phyloP scores from a whole-genome alignment of 352 stramenopile genomes.

The Phytophthora sp. region DNA sequence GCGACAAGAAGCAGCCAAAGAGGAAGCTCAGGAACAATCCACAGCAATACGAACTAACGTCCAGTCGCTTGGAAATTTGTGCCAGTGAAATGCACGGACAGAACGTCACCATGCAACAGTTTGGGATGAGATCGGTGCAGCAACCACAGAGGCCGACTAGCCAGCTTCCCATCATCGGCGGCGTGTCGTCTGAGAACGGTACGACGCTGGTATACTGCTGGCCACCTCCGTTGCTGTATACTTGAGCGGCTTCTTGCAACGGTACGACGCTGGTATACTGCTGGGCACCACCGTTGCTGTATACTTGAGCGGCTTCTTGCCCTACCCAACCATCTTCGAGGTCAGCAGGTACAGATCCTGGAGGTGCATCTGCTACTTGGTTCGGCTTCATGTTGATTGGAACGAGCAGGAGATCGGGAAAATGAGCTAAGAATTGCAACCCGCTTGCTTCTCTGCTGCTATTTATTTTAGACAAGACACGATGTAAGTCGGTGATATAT shows the following conservation, averaged over 20 bases:
- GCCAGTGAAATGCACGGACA: slow-evolving; percentile 47
- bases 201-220: slow-evolving; percentile 31
- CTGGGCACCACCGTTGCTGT: slow-evolving; percentile 18
- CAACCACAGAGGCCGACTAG: slow-evolving; percentile 28
- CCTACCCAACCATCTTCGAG: slow-evolving; percentile 30
- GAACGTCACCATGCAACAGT: slow-evolving; percentile 45
- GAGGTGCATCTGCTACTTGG: slow-evolving; percentile 23
- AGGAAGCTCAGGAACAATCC: slow-evolving; percentile 22
- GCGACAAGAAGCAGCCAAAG: slow-evolving; percentile 25
- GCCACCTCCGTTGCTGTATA: slow-evolving; percentile 11
- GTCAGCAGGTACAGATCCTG: slow-evolving; percentile 20
- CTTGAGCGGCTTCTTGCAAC: slow-evolving; percentile 20
- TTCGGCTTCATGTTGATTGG: slow-evolving; percentile 20
- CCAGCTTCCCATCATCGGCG: slow-evolving; percentile 34
- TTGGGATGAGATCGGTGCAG: slow-evolving; percentile 44
- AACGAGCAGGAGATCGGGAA: not conserved
- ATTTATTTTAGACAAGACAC: too few relatives aligned
- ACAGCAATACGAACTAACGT: slow-evolving; percentile 31
- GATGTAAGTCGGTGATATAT: too few relatives aligned
- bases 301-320: slow-evolving; percentile 10
- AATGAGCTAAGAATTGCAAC: slow-evolving; percentile 23
- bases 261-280: slow-evolving; percentile 30
- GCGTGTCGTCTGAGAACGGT: slow-evolving; percentile 29
- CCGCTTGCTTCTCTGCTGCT: slow-evolving; percentile 1
- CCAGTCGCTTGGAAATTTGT: slow-evolving; percentile 42